Base-by-base conservation (phyloP, 2,329 filamentous ascomycete genomes). In the Neofusicoccum ribis region DNA sequence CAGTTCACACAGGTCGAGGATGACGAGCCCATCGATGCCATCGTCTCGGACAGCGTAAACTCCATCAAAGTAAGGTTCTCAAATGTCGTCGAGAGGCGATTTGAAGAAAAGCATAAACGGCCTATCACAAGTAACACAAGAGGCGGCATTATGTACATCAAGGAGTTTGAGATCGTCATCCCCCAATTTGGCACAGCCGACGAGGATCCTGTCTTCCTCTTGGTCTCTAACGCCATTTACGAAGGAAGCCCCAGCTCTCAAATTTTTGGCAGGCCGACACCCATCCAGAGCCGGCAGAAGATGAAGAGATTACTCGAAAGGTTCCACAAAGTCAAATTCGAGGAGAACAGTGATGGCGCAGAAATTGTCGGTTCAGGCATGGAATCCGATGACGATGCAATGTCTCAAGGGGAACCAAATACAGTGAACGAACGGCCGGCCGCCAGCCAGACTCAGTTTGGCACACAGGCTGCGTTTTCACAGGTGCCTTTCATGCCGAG, bases 41-140 rank as follows among this genome's bases (percentile, higher is more conserved):
- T 67, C 14, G 52, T 77, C 6, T 73, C 74, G 23, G 76, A 78
- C 71, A 70, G 73, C 63, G 44, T 66, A 7, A 67, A 67, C 11
- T 67, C 66, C 31, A 61, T 74, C 43, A 63, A 67, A 41, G 69
- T 72, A 14, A 58, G 65, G 9, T 60, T 74, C 59, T 65, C 71
- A 0, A 27, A 54, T 34, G 34, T 61, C 9, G 71, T 69, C 58
- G 43, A 60, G 9, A 20, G 44, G 27, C 27, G 66, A 54, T 67
- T 74, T 20, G 31, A 43, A 11, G 43, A 50, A 14, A 66, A 61
- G 66, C 62, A 50, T 27, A 15, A 39, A 9, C 31, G 41, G 2
- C 23, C 34, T 3, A 43, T 52, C 15, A 49, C 49, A 2, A 36
- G 63, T 7, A 34, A 52, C 8, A 27, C 8, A 15, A 43, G 64